These are phyloP conservation scores for Aphanomyces astaci DNA, from an alignment of 352 stramenopile genomes.

Conservation along the genomic window DNA sequence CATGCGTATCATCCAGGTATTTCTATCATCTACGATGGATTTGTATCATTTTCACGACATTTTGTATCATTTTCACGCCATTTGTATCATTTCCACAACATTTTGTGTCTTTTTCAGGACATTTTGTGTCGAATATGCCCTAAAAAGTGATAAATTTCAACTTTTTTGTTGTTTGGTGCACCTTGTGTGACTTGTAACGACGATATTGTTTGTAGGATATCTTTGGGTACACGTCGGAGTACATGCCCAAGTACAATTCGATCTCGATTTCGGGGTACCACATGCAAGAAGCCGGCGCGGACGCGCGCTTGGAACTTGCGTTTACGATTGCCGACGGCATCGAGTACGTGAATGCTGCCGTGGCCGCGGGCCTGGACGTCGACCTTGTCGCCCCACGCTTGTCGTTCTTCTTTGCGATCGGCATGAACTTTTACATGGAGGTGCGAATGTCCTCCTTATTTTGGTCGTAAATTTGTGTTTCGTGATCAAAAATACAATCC, in stretches of 20 bases:
- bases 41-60: background rate
- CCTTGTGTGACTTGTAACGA: background rate
- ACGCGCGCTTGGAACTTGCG: conserved; percentile 91
- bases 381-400: conserved; percentile 90
- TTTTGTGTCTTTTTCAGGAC: too few relatives aligned
- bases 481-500: too few relatives aligned
- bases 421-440: conserved; percentile 98
- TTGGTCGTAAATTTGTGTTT: too few relatives aligned
- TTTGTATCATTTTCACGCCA: too few relatives aligned
- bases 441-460: background rate
- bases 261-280: conserved; percentile 97
- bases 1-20: conserved; percentile 88
- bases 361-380: conserved; percentile 89
- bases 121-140: too few relatives aligned
- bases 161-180: background rate
- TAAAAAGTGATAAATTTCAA: too few relatives aligned
- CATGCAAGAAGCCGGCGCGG: conserved; percentile 96
- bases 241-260: conserved; percentile 98
- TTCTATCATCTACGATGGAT: too few relatives aligned
- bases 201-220: conserved; percentile 64
- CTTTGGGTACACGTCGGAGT: conserved; percentile 92
- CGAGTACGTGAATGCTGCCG: conserved; percentile 91
- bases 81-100: too few relatives aligned
- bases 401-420: conserved; percentile 97
- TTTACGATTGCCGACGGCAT: conserved; percentile 97